Conservation (phyloP, 2,329 filamentous ascomycete species). For the Fusarium duplospermum region DNA sequence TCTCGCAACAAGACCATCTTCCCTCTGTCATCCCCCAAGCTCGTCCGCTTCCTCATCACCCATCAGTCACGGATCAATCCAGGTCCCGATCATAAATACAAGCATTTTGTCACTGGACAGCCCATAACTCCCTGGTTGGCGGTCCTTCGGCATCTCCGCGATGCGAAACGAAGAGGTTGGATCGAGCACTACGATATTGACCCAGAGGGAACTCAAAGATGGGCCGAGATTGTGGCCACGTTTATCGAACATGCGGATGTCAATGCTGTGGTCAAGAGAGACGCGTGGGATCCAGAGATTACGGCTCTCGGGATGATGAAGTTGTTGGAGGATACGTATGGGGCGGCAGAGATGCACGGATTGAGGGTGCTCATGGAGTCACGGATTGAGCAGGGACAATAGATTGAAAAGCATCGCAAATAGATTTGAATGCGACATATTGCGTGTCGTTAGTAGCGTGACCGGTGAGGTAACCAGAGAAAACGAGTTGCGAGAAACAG, state of each 20-base stretch:
- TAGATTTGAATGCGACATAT: not conserved
- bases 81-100: constrained; percentile 33
- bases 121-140: constrained; percentile 46
- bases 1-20: constrained; percentile 50
- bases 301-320: constrained; percentile 44
- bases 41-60: constrained; percentile 44
- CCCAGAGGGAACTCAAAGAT: constrained; percentile 43
- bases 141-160: constrained; percentile 46
- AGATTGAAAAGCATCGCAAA: not conserved
- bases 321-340: constrained; percentile 43
- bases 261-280: constrained; percentile 40
- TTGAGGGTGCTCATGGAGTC: constrained; percentile 23
- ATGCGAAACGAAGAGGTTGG: constrained; percentile 46
- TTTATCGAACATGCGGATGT: constrained; percentile 45
- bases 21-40: constrained; percentile 45
- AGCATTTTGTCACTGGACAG: constrained; percentile 38
- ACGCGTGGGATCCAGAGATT: constrained; percentile 47
- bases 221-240: constrained; percentile 43
- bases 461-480: too few species aligned
- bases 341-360: constrained; percentile 28
- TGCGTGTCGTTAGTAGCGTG: too few species aligned
- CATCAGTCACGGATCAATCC: constrained; percentile 27
- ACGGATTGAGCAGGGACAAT: not conserved
- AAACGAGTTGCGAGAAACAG: too few species aligned
- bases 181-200: constrained; percentile 47